Evolutionary conservation across 2,329 filamentous ascomycete species (phyloP), one percentile per base, ranked within the genome.

Genomic region (Pseudogymnoascus sp.): DNA sequence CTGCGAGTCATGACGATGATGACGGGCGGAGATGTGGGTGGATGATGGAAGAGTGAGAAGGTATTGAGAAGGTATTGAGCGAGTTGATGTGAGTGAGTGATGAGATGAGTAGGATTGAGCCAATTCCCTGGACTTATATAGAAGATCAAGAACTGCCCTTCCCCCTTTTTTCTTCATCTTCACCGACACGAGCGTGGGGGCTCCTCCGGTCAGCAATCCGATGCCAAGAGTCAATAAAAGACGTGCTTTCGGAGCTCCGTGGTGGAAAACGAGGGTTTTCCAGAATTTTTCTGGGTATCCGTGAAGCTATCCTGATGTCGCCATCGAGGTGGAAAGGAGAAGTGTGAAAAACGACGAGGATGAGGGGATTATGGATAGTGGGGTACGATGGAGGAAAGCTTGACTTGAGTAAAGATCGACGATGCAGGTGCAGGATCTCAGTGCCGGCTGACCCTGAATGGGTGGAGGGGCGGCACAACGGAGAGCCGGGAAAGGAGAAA

Each of bases 41-140:
- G 26, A 19, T 19, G n/a, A 11, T 29, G 8, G 26, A 53, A 31
- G 29, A n/a, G 26, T 33, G 26, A 53, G 26, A 53, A 53, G 47
- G 47, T 53, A 53, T 53, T 53, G 47, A 53, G 47, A 53, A 53
- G 47, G 47, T 53, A 53, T 53, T 53, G 47, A 53, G 47, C 7
- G 47, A 31, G 47, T 53, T 53, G 47, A 53, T 53, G 47, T 53
- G 47, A 31, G 47, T 33, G 47, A 53, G 47, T 53, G 47, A 53
- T 50, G 47, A 19, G 47, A 53, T 53, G 47, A 53, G 47, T n/a
- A 53, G 14, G 13, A 53, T 53, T 53, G 47, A 53, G 47, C 4
- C 47, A 53, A 33, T 53, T 53, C 47, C 47, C 47, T 53, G 8
- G 47, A 31, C 47, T 53, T 53, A 53, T 53, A 53, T 53, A 53